These are phyloP conservation scores for Xylariales sp. DNA, from an alignment of 2,329 filamentous ascomycete species.

Conservation along the genomic window DNA sequence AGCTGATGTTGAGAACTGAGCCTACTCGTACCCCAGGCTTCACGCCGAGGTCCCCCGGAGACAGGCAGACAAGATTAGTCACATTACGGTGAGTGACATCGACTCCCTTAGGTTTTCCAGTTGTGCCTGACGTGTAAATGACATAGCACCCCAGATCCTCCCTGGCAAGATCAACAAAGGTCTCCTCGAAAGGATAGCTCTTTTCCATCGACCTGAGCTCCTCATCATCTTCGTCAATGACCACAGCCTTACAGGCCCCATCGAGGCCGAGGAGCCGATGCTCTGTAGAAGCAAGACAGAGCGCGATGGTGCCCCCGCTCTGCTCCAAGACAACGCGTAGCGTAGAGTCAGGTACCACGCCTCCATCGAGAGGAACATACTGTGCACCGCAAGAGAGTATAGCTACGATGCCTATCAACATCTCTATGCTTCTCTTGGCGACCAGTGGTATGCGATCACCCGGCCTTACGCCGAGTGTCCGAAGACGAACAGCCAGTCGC, in stretches of 20 bases:
- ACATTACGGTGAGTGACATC: conserved; percentile 53
- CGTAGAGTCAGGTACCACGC: conserved; percentile 43
- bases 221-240: conserved; percentile 11
- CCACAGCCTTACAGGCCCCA: conserved; percentile 19
- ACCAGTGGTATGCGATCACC: conserved; percentile 49
- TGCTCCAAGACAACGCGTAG: conserved; percentile 46
- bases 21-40: conserved; percentile 45
- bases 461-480: conserved; percentile 33
- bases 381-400: conserved; percentile 53
- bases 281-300: conserved; percentile 40
- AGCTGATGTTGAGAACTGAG: conserved; percentile 53
- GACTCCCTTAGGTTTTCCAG: conserved; percentile 54
- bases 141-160: conserved; percentile 25
- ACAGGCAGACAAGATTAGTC: conserved; percentile 46
- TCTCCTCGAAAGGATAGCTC: conserved; percentile 10
- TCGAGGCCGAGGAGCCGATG: conserved; percentile 29
- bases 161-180: conserved; percentile 15
- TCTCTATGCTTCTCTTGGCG: conserved; percentile 50
- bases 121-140: conserved; percentile 54
- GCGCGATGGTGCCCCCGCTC: conserved; percentile 36
- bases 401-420: conserved; percentile 53
- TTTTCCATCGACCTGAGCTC: conserved; percentile 10
- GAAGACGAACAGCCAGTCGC: conserved; percentile 35
- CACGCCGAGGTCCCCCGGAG: conserved; percentile 48
- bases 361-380: conserved; percentile 56